Base-by-base conservation (phyloP, 805 yeast species). In the Tetrapisispora nanseiensis region DNA sequence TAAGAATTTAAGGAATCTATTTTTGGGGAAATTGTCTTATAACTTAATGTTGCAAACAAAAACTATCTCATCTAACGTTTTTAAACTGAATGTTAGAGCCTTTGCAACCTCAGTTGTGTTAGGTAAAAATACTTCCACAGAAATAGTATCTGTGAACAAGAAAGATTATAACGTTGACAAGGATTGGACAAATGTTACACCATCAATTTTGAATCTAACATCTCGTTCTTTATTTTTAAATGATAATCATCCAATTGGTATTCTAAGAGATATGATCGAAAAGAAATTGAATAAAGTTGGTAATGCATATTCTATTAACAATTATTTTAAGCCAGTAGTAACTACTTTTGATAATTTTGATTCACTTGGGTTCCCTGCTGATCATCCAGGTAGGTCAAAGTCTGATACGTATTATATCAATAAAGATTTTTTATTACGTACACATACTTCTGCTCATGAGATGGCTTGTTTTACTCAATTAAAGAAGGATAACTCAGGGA, bases 401-500 rank as follows among this genome's bases (percentile, higher is more conserved):
- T 82, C 95, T 3, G 98, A 92, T 59, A 90, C 98, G 0, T 92
- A 92, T 62, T 92, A 92, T 55, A 59, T 92, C 41, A 89, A 92
- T 64, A 71, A 78, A 41, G 72, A 74, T 18, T 67, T 80, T 26
- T 67, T 92, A 23, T 66, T 92, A 46, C 70, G 98, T 55, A 92
- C 98, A 0, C 98, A 92, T 58, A 90, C 98, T 0, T 87, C 97
- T 1, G 98, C 98, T 0, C 98, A 92, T 62, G 98, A 92, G 63
- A 76, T 74, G 51, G 87, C 84, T 55, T 86, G 96, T 56, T 90
- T 86, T 63, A 68, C 71, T 35, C 63, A 63, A 2, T 70, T 78
- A 40, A 57, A 71, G 22, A 79, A 90, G 0, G 45, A 42, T 21
- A n/a, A 27, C 2, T 5, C 23, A 5, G 45, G 49, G 7, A 59